Evolutionary conservation across 2,329 filamentous ascomycete species (phyloP).

Genomic region (Cordyceps cateniannulata): DNA sequence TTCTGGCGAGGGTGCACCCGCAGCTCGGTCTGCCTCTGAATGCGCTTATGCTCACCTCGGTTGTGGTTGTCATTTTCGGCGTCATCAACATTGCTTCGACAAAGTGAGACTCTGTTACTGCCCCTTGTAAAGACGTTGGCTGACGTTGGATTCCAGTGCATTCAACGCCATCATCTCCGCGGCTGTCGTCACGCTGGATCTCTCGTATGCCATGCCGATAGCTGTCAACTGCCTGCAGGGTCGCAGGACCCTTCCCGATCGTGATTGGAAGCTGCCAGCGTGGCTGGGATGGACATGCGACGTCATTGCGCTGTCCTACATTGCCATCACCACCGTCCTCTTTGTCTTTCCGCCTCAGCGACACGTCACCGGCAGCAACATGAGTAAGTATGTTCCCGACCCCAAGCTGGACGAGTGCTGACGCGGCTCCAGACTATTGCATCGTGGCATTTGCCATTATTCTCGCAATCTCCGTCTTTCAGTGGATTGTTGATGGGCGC

Average conservation of each 20-base stretch:
- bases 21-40: conserved; percentile 60
- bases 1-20: conserved; percentile 57
- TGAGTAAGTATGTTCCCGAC: conserved; percentile 39
- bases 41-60: conserved; percentile 53
- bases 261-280: conserved; percentile 27
- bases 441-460: conserved; percentile 41
- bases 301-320: conserved; percentile 51
- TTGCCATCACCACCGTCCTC: conserved; percentile 60
- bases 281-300: conserved; percentile 32
- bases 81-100: conserved; percentile 62
- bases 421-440: conserved; percentile 30
- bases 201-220: conserved; percentile 70
- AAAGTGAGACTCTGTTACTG: conserved; percentile 18
- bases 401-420: not conserved
- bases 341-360: conserved; percentile 67
- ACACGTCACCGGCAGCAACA: conserved; percentile 58
- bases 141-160: conserved; percentile 33
- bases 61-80: conserved; percentile 60
- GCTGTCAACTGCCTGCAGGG: conserved; percentile 62
- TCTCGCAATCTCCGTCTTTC: conserved; percentile 32
- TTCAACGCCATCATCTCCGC: conserved; percentile 68
- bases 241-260: conserved; percentile 55
- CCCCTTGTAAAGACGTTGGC: not conserved
- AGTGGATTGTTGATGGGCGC: conserved; percentile 40
- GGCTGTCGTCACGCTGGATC: conserved; percentile 63